Base-by-base conservation (phyloP, 129 eudicot genomes). In the Lactuca saligna region DNA sequence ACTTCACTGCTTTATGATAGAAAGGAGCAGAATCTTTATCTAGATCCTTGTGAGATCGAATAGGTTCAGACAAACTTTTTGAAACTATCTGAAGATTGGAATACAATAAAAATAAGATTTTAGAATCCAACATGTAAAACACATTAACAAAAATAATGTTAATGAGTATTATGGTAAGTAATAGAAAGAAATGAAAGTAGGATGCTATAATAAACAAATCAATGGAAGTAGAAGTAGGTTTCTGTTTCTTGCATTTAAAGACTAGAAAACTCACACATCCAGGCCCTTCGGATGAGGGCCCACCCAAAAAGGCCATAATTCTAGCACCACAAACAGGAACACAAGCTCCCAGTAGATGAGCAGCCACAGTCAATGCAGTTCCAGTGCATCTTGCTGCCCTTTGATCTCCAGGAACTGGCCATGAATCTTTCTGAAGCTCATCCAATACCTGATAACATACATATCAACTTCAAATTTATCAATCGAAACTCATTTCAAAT, bases 241-340 rank as follows among this genome's bases (percentile, higher is more conserved):
- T 1, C 29, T 25, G 17, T 15, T 3, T 38, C 63, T 16, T 67
- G 51, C 46, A 68, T 44, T 60, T 61, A 6, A 37, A 51, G 58
- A 72, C 35, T 35, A 76, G 8, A 42, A 63, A 34, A 88, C 98
- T 93, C 83, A 89, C 98, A 54, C 95, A 65, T 66, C 98, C 98
- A 20, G 97, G 85, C 74, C 98, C 98, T 82, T 93, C 98, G 6
- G 98, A 86, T 56, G 98, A 78, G n/a, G 98, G 98, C 63, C 98
- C 98, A 73, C 95, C 96, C 56, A 89, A 79, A 82, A 88, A 88
- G 6, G 96, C 96, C 91, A 88, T 86, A 54, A 92, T 84, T 75
- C 98, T 81, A 61, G 98, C 98, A 68, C 98, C 96, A 15, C 81
- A 66, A 70, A 96, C 96, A 48, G 98, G 96, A 78, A 92, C 91